Evolutionary conservation across 2,329 filamentous ascomycete genomes (phyloP).

Genomic region (Scedosporium minutisporum): DNA sequence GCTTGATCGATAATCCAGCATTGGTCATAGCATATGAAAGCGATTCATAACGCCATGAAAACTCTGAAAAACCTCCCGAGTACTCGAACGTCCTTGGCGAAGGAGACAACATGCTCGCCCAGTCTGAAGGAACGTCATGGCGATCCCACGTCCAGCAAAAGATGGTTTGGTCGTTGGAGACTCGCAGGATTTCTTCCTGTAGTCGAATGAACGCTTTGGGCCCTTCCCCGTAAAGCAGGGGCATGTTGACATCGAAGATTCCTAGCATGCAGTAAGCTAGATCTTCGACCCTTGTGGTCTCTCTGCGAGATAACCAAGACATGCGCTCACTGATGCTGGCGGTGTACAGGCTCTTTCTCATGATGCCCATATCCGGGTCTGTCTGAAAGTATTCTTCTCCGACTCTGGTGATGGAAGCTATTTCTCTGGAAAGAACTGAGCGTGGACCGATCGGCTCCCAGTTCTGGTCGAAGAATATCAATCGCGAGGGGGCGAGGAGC

Average conservation of each 20-base stretch:
- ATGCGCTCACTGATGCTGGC: neutral
- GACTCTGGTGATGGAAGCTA: neutral
- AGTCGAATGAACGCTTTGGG: neutral
- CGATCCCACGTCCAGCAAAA: too few relatives aligned
- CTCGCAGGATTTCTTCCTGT: neutral
- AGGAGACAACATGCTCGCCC: too few relatives aligned
- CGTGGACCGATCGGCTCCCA: constrained; percentile 4
- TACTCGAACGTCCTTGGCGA: too few relatives aligned
- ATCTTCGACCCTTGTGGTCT: neutral
- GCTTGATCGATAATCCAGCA: too few relatives aligned
- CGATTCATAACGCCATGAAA: too few relatives aligned
- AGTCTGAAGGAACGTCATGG: too few relatives aligned
- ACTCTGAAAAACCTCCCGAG: too few relatives aligned
- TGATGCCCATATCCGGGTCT: neutral
- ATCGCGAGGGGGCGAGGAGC: constrained; percentile 7
- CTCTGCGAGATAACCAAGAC: neutral
- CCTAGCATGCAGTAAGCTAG: neutral
- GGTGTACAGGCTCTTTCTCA: neutral
- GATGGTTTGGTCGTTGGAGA: too few relatives aligned
- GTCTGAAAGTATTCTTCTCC: neutral
- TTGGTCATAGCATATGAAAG: too few relatives aligned
- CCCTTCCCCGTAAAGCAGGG: neutral
- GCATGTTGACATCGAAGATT: neutral
- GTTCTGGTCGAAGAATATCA: constrained; percentile 7
- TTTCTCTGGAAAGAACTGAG: neutral